phyloP scores from a whole-genome alignment of 1,284 basidiomycete genomes.

The Trametes versicolor region DNA sequence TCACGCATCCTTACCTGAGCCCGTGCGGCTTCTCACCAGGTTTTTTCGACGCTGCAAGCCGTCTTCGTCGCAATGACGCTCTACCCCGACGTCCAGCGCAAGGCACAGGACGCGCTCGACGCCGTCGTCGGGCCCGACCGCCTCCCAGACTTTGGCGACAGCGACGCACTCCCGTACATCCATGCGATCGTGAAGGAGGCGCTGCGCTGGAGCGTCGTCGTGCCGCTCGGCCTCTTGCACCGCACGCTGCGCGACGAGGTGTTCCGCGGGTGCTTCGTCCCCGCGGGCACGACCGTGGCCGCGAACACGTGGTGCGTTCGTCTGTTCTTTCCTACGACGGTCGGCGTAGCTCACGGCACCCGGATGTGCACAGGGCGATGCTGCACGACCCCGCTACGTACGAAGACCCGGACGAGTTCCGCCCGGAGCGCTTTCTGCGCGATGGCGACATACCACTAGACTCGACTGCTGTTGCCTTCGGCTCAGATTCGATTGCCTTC shows the following conservation, averaged over 20 bases:
- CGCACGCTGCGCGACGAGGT: conserved; percentile 32
- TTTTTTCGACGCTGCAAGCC: background rate
- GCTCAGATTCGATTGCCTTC: conserved; percentile 43
- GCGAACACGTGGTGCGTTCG: conserved; percentile 31
- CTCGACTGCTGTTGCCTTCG: conserved; percentile 37
- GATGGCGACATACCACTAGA: conserved; percentile 34
- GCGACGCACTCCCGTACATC: conserved; percentile 39
- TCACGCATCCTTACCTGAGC: background rate
- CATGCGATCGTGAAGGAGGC: conserved; percentile 42
- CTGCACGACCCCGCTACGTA: conserved; percentile 41
- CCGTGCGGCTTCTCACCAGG: background rate
- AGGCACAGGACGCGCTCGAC: conserved; percentile 43
- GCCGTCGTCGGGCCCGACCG: conserved; percentile 35
- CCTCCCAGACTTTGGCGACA: conserved; percentile 40
- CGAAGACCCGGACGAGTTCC: conserved; percentile 39
- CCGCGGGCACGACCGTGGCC: conserved; percentile 26
- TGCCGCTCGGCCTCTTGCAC: conserved; percentile 33
- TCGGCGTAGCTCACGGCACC: background rate
- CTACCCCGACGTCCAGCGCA: conserved; percentile 39
- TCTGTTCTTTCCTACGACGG: background rate
- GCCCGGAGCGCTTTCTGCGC: conserved; percentile 42
- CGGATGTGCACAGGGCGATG: conserved; percentile 40
- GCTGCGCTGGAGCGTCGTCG: conserved; percentile 35
- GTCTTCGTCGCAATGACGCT: conserved; percentile 41
- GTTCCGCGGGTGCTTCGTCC: conserved; percentile 37